Percentiles rank a stretch among this genome's conserved stretches.
These are phyloP conservation scores for Rhytidhysteron rufulum DNA, from an alignment of 2,329 filamentous ascomycete species.

Conservation along the genomic window DNA sequence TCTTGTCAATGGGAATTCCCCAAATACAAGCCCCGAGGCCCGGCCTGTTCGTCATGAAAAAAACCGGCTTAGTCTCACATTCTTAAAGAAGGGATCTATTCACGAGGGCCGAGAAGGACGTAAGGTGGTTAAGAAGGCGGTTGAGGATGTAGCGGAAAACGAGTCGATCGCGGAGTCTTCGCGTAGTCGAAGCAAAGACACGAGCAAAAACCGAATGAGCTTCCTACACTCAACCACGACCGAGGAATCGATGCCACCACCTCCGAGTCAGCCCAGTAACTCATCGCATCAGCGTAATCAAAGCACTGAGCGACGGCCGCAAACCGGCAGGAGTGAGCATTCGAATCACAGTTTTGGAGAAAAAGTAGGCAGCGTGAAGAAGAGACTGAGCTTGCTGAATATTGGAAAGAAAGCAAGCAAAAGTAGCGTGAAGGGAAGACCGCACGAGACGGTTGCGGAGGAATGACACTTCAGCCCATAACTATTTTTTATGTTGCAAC, in stretches of 20 bases:
- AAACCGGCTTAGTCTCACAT: constrained; percentile 35
- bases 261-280: constrained; percentile 9
- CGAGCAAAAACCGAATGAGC: constrained; percentile 18
- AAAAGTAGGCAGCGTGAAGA: constrained; percentile 61
- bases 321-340: constrained; percentile 35
- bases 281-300: constrained; percentile 8
- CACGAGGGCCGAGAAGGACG: constrained; percentile 17
- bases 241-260: constrained; percentile 25
- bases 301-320: constrained; percentile 13
- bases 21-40: constrained; percentile 17
- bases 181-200: constrained; percentile 32
- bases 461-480: no score
- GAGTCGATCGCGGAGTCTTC: constrained; percentile 16
- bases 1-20: constrained; percentile 22
- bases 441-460: constrained; percentile 29
- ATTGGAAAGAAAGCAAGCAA: constrained; percentile 67
- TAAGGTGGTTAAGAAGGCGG: constrained; percentile 12
- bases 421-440: constrained; percentile 37
- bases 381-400: constrained; percentile 73
- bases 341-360: constrained; percentile 27
- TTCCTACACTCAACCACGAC: constrained; percentile 27
- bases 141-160: constrained; percentile 18
- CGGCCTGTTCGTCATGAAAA: constrained; percentile 33
- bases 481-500: no score
- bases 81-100: constrained; percentile 33